Conservation (phyloP, 306 rosid species). For the Inga leiocalycina region DNA sequence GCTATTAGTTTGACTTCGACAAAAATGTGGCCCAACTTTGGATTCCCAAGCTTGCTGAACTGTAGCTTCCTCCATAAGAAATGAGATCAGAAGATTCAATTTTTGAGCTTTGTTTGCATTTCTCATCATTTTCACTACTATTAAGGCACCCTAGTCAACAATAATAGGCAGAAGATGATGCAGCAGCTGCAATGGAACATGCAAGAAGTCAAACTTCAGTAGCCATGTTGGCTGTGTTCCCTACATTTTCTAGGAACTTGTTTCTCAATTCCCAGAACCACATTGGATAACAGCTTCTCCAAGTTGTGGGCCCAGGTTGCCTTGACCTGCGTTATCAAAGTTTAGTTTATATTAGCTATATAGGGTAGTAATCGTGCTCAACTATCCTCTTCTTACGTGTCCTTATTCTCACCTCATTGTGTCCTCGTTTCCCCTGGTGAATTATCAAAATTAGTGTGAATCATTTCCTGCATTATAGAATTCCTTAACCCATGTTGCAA, state of each 20-base stretch:
- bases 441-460: not conserved
- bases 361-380: not conserved
- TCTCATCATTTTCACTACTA: not conserved
- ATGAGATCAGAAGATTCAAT: not conserved
- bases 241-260: not conserved
- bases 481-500: conserved; percentile 8
- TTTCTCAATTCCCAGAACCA: not conserved
- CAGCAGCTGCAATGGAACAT: not conserved
- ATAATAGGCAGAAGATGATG: not conserved
- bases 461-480: conserved; percentile 26
- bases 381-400: not conserved
- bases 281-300: not conserved
- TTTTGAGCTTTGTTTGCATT: not conserved
- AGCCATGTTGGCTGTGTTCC: not conserved
- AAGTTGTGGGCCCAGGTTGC: not conserved
- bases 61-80: not conserved
- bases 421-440: not conserved
- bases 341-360: not conserved
- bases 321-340: not conserved
- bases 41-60: not conserved
- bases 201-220: not conserved
- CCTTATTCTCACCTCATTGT: not conserved
- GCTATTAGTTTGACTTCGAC: not conserved
- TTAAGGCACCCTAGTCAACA: not conserved
- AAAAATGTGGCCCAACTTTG: not conserved